phyloP scores from a whole-genome alignment of 1,284 basidiomycete genomes.

The Gymnopus androsaceus region DNA sequence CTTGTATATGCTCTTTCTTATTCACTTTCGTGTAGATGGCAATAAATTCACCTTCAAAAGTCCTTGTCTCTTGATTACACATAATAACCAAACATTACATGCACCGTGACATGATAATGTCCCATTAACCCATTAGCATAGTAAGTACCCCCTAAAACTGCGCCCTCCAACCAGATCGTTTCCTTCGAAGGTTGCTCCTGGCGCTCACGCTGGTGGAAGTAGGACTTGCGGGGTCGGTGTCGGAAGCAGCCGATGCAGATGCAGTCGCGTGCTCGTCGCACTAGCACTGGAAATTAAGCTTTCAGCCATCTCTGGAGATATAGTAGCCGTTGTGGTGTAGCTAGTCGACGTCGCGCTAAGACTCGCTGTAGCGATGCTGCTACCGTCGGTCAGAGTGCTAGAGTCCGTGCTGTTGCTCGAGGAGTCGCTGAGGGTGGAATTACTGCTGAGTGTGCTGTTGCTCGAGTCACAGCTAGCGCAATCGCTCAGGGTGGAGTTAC shows the following conservation, averaged over 20 bases:
- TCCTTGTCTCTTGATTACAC: too few species aligned
- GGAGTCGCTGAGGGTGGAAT: background rate
- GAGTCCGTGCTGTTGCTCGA: background rate
- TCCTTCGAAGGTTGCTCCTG: slow-evolving; percentile 5
- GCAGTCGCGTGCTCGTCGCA: background rate
- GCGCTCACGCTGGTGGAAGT: background rate
- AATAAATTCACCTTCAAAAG: too few species aligned
- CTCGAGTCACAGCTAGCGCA: background rate
- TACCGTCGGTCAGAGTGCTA: background rate
- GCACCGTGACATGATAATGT: too few species aligned
- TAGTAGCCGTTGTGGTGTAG: background rate
- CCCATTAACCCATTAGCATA: too few species aligned
- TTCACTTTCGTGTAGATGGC: too few species aligned
- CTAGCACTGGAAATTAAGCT: background rate
- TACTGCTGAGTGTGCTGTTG: background rate
- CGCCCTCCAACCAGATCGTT: slow-evolving; percentile 19
- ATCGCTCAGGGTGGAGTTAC: background rate
- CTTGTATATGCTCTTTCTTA: too few species aligned
- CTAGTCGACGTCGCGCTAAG: background rate
- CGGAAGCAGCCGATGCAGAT: background rate
- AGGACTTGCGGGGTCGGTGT: background rate
- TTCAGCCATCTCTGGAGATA: background rate
- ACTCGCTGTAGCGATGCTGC: background rate
- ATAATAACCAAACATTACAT: too few species aligned
- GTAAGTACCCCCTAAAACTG: too few species aligned